These are phyloP conservation scores for Nemania sp. DNA, from an alignment of 2,329 filamentous ascomycete genomes.

Conservation along the genomic window DNA sequence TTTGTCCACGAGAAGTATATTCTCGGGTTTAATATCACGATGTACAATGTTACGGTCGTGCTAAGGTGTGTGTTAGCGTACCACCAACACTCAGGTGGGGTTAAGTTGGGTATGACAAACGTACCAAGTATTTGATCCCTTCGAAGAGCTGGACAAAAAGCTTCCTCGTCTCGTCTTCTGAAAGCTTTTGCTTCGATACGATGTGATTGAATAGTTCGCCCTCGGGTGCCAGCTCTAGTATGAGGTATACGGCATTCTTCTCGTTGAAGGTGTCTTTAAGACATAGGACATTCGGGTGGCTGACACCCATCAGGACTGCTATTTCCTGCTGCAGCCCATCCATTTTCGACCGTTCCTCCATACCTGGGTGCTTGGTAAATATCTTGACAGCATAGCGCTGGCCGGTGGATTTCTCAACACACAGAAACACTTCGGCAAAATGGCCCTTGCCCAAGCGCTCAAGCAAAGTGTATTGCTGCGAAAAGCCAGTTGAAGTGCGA, in stretches of 20 bases:
- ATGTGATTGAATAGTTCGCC: conserved; percentile 98
- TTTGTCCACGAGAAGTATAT: conserved; percentile 89
- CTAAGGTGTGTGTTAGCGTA: conserved; percentile 58
- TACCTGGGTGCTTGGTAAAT: conserved; percentile 86
- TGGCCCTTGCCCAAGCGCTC: conserved; percentile 94
- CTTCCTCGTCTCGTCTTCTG: conserved; percentile 84
- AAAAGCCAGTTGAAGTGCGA: conserved; percentile 80
- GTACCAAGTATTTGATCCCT: conserved; percentile 92
- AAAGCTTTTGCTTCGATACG: conserved; percentile 88
- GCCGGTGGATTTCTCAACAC: conserved; percentile 86
- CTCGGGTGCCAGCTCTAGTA: conserved; percentile 89
- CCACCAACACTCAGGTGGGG: conserved; percentile 44
- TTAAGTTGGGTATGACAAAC: conserved; percentile 48
- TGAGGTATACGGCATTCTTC: conserved; percentile 87
- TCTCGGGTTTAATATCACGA: conserved; percentile 97
- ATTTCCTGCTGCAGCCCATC: conserved; percentile 95
- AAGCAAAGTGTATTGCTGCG: conserved; percentile 85
- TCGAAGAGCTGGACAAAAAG: conserved; percentile 93
- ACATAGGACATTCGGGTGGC: conserved; percentile 91
- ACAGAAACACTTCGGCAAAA: conserved; percentile 93
- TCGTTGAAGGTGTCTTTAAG: conserved; percentile 97
- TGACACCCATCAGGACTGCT: conserved; percentile 95
- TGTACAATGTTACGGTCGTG: conserved; percentile 98
- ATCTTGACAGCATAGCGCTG: conserved; percentile 92
- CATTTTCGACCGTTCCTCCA: conserved; percentile 84